phyloP scores from a whole-genome alignment of 2,329 filamentous ascomycete species.

The Aspergillus ustus region DNA sequence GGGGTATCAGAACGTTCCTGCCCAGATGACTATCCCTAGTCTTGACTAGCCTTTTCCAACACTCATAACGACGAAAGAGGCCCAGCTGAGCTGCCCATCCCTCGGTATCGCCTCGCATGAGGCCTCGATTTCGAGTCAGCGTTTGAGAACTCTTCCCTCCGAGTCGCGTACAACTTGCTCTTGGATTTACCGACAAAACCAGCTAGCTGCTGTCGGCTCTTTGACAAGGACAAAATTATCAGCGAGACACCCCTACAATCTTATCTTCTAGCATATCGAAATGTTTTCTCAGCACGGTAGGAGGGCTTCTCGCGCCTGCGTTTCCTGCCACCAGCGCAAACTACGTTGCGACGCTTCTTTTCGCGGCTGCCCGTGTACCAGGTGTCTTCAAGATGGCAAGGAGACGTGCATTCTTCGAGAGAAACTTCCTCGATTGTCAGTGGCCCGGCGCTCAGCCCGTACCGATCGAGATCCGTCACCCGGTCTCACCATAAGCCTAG shows the following conservation, averaged over 20 bases:
- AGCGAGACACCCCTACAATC: not conserved
- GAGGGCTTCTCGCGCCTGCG: conserved; percentile 2
- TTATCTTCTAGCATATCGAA: not conserved
- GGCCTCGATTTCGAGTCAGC: not conserved
- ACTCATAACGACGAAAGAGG: not conserved
- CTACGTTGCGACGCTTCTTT: conserved; percentile 3
- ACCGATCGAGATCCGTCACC: not conserved
- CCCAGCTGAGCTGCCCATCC: not conserved
- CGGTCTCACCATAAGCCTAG: not conserved
- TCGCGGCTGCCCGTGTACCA: not conserved
- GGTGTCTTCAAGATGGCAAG: conserved; percentile 3
- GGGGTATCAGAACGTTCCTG: not conserved
- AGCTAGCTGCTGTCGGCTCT: not conserved
- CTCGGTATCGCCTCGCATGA: not conserved
- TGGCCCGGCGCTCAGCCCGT: not conserved
- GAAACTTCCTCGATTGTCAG: conserved; percentile 11
- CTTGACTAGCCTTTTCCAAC: not conserved
- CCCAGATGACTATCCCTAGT: conserved; percentile 1
- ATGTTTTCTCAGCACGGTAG: conserved; percentile 3
- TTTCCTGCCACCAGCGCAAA: conserved; percentile 5
- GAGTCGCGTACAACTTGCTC: not conserved
- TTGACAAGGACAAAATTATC: not conserved
- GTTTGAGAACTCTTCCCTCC: not conserved
- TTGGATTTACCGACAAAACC: not conserved
- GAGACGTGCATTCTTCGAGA: conserved; percentile 6